Percentiles rank a stretch among this genome's conserved stretches.
Evolutionary conservation across 495 filamentous ascomycete genomes (phyloP).

Genomic region (Apodospora peruviana): DNA sequence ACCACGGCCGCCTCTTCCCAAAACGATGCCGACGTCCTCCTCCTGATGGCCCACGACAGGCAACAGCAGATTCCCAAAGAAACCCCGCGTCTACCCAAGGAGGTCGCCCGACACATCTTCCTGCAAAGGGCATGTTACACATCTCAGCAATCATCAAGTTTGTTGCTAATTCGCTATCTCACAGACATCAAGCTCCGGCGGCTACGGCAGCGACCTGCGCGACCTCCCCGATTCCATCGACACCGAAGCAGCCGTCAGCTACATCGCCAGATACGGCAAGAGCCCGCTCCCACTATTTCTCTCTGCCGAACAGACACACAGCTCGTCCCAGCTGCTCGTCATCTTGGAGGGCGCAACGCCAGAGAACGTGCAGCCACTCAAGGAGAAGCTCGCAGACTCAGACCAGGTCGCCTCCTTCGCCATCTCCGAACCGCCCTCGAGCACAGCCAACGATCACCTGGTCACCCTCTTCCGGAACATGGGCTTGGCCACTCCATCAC

Average conservation of each 20-base stretch:
- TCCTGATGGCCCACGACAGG: slow-evolving; percentile 15
- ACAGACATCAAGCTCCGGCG: slow-evolving; percentile 31
- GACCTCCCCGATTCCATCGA: slow-evolving; percentile 34
- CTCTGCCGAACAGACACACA: slow-evolving; percentile 19
- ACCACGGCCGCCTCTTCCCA: slow-evolving; percentile 16
- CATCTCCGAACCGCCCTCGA: slow-evolving; percentile 33
- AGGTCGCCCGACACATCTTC: slow-evolving; percentile 31
- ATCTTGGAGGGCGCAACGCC: slow-evolving; percentile 42
- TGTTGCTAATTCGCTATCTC: slow-evolving; percentile 29
- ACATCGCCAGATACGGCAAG: slow-evolving; percentile 38
- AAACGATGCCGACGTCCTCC: slow-evolving; percentile 23
- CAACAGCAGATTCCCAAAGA: slow-evolving; percentile 2
- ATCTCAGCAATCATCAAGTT: slow-evolving; percentile 16
- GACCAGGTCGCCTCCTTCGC: slow-evolving; percentile 36
- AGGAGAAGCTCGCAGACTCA: slow-evolving; percentile 22
- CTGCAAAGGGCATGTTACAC: slow-evolving; percentile 19
- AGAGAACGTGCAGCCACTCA: slow-evolving; percentile 23
- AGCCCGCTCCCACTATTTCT: slow-evolving; percentile 35
- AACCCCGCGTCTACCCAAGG: slow-evolving; percentile 22
- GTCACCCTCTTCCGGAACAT: slow-evolving; percentile 24
- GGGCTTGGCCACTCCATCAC: slow-evolving; percentile 11
- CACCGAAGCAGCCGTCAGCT: slow-evolving; percentile 31
- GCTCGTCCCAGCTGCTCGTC: slow-evolving; percentile 45
- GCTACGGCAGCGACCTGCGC: slow-evolving; percentile 30
- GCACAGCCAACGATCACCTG: slow-evolving; percentile 29